Base-by-base conservation (phyloP, 805 yeast species). In the Wickerhamomyces silvicola region DNA sequence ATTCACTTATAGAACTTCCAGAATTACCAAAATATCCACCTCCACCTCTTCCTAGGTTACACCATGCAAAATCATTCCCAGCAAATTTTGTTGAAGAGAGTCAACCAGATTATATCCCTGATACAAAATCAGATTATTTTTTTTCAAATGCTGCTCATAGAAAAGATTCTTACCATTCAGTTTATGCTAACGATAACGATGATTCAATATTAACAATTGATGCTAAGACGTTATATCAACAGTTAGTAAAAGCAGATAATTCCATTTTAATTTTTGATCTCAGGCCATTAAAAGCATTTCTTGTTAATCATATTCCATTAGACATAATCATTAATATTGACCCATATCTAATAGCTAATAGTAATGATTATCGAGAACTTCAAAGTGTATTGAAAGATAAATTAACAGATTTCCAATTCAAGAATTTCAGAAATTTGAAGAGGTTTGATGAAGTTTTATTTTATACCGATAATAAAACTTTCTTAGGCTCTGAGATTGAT, bases 181-280 rank as follows among this genome's bases (percentile, higher is more conserved):
- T 62, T 5, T 60, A 62, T 38, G 62, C 60, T 44, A 46, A 45
- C 31, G 58, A 51, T 11, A 46, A 46, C 6, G 61, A 50, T 6
- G 42, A 42, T 5, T 39, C 40, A 29, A 84, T 81, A 44, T 85
- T 86, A 9, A 52, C 55, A 10, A 53, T 63, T 6, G 52, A 66
- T 1, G 49, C 68, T 9, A 59, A 57, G 22, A 45, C 54, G 48
- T 48, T 73, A 5, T 56, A 69, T 34, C 49, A 68, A 3, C 57
- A 61, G 3, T 52, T 75, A 30, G 59, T 50, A 33, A 60, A 52
- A 30, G 65, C 64, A 12, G 57, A 68, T 27, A 64, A 62, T 12
- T 70, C 74, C 2, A 25, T 39, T 3, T 36, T 69, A 15, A 32
- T 69, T 6, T 50, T 68, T 28, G 74, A 69, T 44, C 37, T 69